These are phyloP conservation scores for Chimonanthus salicifolius DNA, from an alignment of 164 flowering plant species.

Conservation along the genomic window DNA sequence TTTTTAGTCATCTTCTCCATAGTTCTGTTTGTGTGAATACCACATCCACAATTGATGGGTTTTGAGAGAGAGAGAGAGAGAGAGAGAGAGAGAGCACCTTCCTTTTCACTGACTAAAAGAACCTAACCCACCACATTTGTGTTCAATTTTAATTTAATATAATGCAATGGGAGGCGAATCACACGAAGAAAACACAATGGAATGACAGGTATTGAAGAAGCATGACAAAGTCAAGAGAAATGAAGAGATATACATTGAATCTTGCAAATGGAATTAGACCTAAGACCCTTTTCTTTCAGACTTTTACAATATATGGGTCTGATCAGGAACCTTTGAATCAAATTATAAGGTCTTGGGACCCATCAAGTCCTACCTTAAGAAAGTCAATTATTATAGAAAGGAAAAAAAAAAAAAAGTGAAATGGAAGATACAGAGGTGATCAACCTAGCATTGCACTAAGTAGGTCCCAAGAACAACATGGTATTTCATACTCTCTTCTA, in stretches of 20 bases:
- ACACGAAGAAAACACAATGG: background rate
- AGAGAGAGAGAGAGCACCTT: slow-evolving; percentile 2
- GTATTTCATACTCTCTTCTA: slow-evolving; percentile 1
- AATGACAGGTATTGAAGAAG: background rate
- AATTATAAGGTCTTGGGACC: slow-evolving; percentile 10
- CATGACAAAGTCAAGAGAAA: background rate
- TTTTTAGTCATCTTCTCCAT: slow-evolving; percentile 2
- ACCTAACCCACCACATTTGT: background rate
- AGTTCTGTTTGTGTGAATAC: slow-evolving; percentile 13
- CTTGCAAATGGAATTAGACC: slow-evolving; percentile 21
- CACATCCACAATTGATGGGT: slow-evolving; percentile 13
- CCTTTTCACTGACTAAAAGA: slow-evolving; percentile 20
- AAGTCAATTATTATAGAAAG: slow-evolving; percentile 14
- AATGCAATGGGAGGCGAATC: background rate
- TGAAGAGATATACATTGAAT: slow-evolving; percentile 29
- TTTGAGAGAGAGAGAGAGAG: background rate
- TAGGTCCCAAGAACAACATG: slow-evolving; percentile 11
- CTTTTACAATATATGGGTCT: background rate
- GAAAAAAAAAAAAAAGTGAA: background rate
- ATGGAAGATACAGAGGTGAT: slow-evolving; percentile 4
- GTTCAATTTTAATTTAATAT: background rate
- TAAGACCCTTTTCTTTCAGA: slow-evolving; percentile 10
- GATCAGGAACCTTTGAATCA: slow-evolving; percentile 17
- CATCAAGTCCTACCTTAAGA: slow-evolving; percentile 9
- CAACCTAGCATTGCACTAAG: slow-evolving; percentile 12